Conservation (phyloP, 2,329 filamentous ascomycete species). For the Colletotrichum phormii region DNA sequence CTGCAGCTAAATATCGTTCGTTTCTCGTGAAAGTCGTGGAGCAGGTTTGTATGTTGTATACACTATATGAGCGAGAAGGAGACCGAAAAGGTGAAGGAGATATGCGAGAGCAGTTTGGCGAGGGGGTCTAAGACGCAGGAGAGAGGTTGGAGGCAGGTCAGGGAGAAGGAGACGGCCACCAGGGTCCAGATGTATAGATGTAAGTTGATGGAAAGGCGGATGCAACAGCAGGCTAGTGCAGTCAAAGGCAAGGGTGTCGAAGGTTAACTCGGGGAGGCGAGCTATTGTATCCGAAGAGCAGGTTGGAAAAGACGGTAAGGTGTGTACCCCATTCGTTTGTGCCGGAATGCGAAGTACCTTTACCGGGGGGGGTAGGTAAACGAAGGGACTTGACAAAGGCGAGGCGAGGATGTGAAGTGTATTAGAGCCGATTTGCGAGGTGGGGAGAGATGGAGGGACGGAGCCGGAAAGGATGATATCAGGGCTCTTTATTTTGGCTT, state of each 20-base stretch:
- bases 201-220: slow-evolving; percentile 15
- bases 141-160: neutral
- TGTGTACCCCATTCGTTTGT: slow-evolving; percentile 1
- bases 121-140: neutral
- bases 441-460: slow-evolving; percentile 28
- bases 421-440: neutral
- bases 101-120: neutral
- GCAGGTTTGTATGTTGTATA: neutral
- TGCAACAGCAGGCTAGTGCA: slow-evolving; percentile 8
- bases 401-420: neutral
- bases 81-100: neutral
- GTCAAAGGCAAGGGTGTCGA: neutral
- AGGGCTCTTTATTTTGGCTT: neutral
- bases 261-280: neutral
- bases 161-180: slow-evolving; percentile 13
- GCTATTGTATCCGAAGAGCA: neutral
- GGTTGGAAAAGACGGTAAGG: neutral
- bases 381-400: neutral
- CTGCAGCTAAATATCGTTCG: neutral
- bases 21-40: neutral
- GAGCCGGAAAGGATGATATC: slow-evolving; percentile 29
- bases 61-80: neutral
- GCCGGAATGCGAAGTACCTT: neutral
- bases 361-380: too few relatives aligned
- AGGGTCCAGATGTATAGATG: slow-evolving; percentile 30